A percentile compares a stretch with the other conserved stretches of the same genome.
phyloP scores from a whole-genome alignment of 345 rosid species.

The Aegle marmelos region DNA sequence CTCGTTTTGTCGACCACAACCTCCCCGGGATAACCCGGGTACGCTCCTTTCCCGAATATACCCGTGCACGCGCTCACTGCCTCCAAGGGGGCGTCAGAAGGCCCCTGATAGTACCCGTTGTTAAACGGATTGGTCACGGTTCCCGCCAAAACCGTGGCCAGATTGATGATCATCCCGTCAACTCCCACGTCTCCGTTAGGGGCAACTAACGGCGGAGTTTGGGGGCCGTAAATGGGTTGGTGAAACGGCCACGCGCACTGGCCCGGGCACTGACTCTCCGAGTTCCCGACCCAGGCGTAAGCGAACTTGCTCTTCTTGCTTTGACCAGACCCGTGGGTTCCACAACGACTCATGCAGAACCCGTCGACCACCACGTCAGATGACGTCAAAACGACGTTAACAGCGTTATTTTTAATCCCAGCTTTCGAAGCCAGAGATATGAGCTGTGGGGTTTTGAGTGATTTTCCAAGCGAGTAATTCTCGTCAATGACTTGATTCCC shows the following conservation, averaged over 20 bases:
- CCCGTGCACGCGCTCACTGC: constrained; percentile 88
- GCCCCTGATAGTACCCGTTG: constrained; percentile 76
- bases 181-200: constrained; percentile 83
- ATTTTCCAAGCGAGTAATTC: constrained; percentile 64
- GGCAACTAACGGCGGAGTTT: constrained; percentile 57
- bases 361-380: constrained; percentile 53
- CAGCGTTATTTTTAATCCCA: constrained; percentile 35
- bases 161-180: constrained; percentile 80
- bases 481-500: constrained; percentile 57
- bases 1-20: constrained; percentile 51
- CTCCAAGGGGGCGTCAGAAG: constrained; percentile 72
- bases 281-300: constrained; percentile 86
- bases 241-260: constrained; percentile 96
- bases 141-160: constrained; percentile 74
- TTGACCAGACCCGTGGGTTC: constrained; percentile 54
- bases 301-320: constrained; percentile 39
- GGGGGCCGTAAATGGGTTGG: constrained; percentile 88
- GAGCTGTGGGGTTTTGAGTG: constrained; percentile 49
- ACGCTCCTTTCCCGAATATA: constrained; percentile 73
- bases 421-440: constrained; percentile 55
- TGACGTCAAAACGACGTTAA: constrained; percentile 60
- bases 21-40: constrained; percentile 76
- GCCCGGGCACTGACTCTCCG: constrained; percentile 81
- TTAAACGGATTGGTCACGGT: constrained; percentile 87
- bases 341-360: constrained; percentile 56